Base-by-base conservation (phyloP, 1,284 basidiomycete species). In the Rhodotorula sp. region DNA sequence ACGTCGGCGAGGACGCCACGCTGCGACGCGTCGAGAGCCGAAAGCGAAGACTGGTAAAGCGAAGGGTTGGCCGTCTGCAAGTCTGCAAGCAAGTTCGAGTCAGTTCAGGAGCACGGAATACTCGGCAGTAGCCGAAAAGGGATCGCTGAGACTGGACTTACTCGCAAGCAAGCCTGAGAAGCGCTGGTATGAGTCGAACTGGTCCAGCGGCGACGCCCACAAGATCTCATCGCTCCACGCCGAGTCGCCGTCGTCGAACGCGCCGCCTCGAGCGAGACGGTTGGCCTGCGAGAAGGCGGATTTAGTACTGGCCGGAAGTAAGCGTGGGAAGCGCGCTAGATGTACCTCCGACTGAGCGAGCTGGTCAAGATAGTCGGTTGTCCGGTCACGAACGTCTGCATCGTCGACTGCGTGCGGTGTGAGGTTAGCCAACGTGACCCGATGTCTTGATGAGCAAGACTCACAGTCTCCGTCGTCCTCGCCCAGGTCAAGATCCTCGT, bases 181-280 rank as follows among this genome's bases (percentile, higher is more conserved):
- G 15, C 72, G 63, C 34, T 67, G 64, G 56, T 79, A 79, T 13
- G 72, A 72, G 62, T 79, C 78, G 32, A 78, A 59, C 57, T 74
- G 64, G 65, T 79, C 78, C 36, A 79, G 65, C 9, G 78, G 78
- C 11, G 77, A 76, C 17, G 75, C 75, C 74, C 77, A 79, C 6
- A 77, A 62, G 34, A 78, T 72, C 58, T 79, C 78, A 46, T 77
- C 74, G 49, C 74, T 76, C 74, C 77, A 79, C 2, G 71, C 62
- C 24, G 74, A 73, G 39, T 56, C 71, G 53, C 67, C 71, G 20
- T 75, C 74, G 20, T 57, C 58, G 1, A 72, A 66, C 10, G 76
- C 72, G 11, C 71, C 67, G 22, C 30, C 47, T 11, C 55, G 65
- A 2, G 32, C 47, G 44, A 60, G 59, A 27, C 64, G 68, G 52